Evolutionary conservation across 192 early-diverging fungal species (phyloP).

Genomic region (Rhizophagus clarus): DNA sequence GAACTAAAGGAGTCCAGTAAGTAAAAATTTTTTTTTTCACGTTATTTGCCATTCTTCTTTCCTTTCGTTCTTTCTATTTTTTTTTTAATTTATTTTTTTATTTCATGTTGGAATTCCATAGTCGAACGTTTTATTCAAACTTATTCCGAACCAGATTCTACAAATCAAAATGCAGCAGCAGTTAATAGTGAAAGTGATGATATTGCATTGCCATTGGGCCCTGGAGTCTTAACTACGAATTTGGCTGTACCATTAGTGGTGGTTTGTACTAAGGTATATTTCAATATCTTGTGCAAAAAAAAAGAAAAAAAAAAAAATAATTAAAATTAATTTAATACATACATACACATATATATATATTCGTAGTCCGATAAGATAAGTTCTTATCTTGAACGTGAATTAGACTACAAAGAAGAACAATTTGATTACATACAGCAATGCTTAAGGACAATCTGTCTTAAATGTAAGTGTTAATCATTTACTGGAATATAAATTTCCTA

Average conservation of each 20-base stretch:
- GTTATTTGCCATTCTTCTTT: background rate
- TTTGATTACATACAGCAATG: conserved; percentile 97
- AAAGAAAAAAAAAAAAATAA: too few relatives aligned
- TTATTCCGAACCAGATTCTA: conserved; percentile 62
- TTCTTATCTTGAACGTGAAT: conserved; percentile 70
- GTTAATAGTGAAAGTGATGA: conserved; percentile 52
- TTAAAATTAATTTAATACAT: too few relatives aligned
- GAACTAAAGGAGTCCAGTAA: conserved; percentile 69
- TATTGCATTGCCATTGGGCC: conserved; percentile 65
- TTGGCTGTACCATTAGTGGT: conserved; percentile 88
- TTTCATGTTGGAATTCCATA: conserved; percentile 26
- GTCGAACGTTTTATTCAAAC: conserved; percentile 73
- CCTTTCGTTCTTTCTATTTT: background rate
- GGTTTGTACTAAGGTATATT: conserved; percentile 79
- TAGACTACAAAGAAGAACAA: conserved; percentile 85
- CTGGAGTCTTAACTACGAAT: conserved; percentile 82
- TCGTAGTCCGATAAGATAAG: conserved; percentile 70
- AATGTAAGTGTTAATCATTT: conserved; percentile 60
- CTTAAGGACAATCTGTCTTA: conserved; percentile 86
- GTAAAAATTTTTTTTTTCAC: conserved; percentile 22
- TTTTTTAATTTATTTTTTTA: conserved; percentile 8
- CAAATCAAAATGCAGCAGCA: conserved; percentile 36
- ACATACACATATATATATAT: too few relatives aligned
- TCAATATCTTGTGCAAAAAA: background rate
- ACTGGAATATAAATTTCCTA: background rate